Conservation (phyloP, 1,284 basidiomycete genomes). For the Coniferiporia sulphurascens region DNA sequence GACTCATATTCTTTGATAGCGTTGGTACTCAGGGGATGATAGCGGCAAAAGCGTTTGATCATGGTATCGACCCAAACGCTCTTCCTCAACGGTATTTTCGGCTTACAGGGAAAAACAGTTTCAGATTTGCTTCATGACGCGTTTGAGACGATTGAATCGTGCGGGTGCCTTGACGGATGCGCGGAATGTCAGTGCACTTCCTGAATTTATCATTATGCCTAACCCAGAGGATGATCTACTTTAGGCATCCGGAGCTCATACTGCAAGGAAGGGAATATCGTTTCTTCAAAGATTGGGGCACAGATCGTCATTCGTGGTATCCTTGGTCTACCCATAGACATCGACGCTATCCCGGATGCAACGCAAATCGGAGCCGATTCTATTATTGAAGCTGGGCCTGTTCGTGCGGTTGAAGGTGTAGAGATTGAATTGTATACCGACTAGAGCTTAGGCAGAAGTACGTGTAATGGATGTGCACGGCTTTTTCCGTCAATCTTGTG, state of each 20-base stretch:
- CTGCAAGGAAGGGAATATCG: constrained; percentile 64
- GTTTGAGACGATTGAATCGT: constrained; percentile 57
- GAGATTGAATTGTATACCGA: constrained; percentile 38
- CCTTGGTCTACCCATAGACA: constrained; percentile 50
- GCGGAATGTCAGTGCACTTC: constrained; percentile 50
- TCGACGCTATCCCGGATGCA: constrained; percentile 37
- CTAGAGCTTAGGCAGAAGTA: not conserved
- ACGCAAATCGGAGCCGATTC: constrained; percentile 32
- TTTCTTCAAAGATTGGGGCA: constrained; percentile 72
- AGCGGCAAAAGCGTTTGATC: constrained; percentile 79
- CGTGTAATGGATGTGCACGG: not conserved
- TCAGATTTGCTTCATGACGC: constrained; percentile 64
- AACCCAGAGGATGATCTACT: not conserved
- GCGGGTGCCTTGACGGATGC: constrained; percentile 72
- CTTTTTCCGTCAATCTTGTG: not conserved
- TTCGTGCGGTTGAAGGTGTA: constrained; percentile 44
- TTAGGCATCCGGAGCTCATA: constrained; percentile 57
- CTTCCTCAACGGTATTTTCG: not conserved
- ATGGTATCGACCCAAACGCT: constrained; percentile 40
- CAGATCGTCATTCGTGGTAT: constrained; percentile 59
- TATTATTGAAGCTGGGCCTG: constrained; percentile 48
- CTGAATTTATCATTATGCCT: not conserved
- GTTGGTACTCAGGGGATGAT: constrained; percentile 69
- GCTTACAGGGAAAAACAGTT: constrained; percentile 31
- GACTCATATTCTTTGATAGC: constrained; percentile 81